These are phyloP conservation scores for Scolecobasidium constrictum DNA, from an alignment of 2,329 filamentous ascomycete species.

Conservation along the genomic window DNA sequence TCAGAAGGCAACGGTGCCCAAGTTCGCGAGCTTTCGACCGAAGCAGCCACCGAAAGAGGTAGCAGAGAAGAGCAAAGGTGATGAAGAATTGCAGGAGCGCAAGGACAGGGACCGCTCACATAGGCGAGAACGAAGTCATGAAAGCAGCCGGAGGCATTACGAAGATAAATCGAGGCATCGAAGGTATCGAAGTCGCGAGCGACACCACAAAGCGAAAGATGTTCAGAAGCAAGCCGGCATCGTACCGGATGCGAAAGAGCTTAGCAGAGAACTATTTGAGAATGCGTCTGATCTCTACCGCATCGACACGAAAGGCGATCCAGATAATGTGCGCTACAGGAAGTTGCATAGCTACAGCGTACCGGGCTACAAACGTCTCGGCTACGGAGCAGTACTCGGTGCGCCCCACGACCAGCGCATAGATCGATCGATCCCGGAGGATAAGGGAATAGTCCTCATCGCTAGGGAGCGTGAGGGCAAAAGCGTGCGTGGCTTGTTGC, in stretches of 20 bases:
- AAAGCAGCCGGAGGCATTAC: too few species aligned
- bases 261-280: background rate
- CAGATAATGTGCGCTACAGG: slow-evolving; percentile 64
- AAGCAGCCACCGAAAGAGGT: background rate
- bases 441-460: slow-evolving; percentile 19
- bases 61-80: too few species aligned
- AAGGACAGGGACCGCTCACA: background rate
- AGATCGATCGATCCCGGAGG: slow-evolving; percentile 50
- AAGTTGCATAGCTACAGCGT: slow-evolving; percentile 60
- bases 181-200: background rate
- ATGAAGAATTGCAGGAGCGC: background rate
- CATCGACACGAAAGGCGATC: slow-evolving; percentile 67
- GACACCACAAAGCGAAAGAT: background rate
- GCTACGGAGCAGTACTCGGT: slow-evolving; percentile 62
- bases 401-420: slow-evolving; percentile 50
- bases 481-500: slow-evolving; percentile 30
- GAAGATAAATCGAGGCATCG: background rate
- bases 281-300: slow-evolving; percentile 35
- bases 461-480: background rate
- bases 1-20: slow-evolving; percentile 41
- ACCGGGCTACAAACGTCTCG: slow-evolving; percentile 58
- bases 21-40: slow-evolving; percentile 66
- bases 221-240: background rate
- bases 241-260: background rate
- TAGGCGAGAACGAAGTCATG: background rate